These are phyloP conservation scores for Russula sp. DNA, from an alignment of 768 basidiomycete species.

Conservation along the genomic window DNA sequence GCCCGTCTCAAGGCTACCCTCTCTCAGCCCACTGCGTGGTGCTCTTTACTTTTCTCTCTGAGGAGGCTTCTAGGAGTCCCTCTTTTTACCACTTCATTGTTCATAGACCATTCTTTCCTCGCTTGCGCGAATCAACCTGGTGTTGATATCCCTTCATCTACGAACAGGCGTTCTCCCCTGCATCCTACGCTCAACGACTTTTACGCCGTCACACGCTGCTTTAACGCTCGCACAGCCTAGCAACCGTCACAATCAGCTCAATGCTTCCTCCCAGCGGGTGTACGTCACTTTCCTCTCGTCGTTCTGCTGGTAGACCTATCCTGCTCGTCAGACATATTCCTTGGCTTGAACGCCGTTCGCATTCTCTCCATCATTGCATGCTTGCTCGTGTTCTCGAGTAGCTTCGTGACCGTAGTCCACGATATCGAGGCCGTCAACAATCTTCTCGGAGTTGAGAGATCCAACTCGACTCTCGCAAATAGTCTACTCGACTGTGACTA, in stretches of 20 bases:
- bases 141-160: slow-evolving; percentile 10
- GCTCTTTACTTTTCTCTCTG: not conserved
- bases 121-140: slow-evolving; percentile 14
- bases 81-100: slow-evolving; percentile 1
- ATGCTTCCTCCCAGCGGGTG: slow-evolving; percentile 23
- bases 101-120: not conserved
- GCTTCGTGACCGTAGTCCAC: slow-evolving; percentile 20
- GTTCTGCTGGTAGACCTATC: not conserved
- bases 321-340: slow-evolving; percentile 16
- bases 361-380: slow-evolving; percentile 16
- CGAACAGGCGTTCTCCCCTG: not conserved
- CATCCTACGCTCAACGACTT: not conserved
- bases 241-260: not conserved
- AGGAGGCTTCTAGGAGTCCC: slow-evolving; percentile 5
- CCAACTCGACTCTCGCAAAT: slow-evolving; percentile 10
- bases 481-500: slow-evolving; percentile 17
- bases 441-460: slow-evolving; percentile 12
- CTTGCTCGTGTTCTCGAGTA: slow-evolving; percentile 20
- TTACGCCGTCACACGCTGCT: not conserved
- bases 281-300: slow-evolving; percentile 2
- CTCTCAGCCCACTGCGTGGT: slow-evolving; percentile 17
- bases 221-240: slow-evolving; percentile 1
- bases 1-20: not conserved
- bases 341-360: slow-evolving; percentile 20
- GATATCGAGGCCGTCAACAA: slow-evolving; percentile 21